A percentile compares a stretch with the other conserved stretches of the same genome.
Evolutionary conservation across 106 monocot genomes (phyloP).

Genomic region (Ottelia alismoides): DNA sequence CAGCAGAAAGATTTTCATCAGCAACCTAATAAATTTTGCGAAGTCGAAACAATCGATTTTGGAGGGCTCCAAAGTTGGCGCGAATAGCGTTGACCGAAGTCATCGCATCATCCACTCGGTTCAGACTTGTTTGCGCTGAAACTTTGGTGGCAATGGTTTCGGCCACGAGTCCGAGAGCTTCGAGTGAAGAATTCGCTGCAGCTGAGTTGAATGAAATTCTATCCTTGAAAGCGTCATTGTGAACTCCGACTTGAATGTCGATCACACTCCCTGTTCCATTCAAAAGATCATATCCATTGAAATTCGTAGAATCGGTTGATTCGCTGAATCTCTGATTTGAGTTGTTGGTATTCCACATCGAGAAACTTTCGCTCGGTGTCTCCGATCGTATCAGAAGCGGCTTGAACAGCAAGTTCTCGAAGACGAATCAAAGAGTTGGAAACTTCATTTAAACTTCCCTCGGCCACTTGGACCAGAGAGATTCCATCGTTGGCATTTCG

Average conservation of each 20-base stretch:
- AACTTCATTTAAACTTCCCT: not conserved
- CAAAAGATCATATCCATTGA: not conserved
- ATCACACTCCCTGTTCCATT: not conserved
- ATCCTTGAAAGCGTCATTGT: not conserved
- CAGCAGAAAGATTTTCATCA: not conserved
- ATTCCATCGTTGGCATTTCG: not conserved
- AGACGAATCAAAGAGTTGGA: not conserved
- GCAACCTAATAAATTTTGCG: not conserved
- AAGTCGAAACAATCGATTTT: not conserved
- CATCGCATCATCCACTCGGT: not conserved
- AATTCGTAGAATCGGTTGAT: not conserved
- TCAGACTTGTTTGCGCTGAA: not conserved
- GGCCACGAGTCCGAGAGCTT: not conserved
- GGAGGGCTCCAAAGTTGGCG: not conserved
- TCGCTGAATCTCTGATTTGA: not conserved
- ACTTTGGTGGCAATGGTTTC: not conserved
- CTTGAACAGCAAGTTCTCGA: not conserved
- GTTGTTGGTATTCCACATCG: not conserved
- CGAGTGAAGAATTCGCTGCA: not conserved
- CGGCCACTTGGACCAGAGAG: not conserved
- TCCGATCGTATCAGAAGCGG: not conserved
- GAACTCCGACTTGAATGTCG: not conserved
- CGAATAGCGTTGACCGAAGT: not conserved
- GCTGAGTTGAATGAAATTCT: not conserved
- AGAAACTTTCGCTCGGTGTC: not conserved